phyloP scores from a whole-genome alignment of 2,329 filamentous ascomycete genomes.

The Xylaria sp. region DNA sequence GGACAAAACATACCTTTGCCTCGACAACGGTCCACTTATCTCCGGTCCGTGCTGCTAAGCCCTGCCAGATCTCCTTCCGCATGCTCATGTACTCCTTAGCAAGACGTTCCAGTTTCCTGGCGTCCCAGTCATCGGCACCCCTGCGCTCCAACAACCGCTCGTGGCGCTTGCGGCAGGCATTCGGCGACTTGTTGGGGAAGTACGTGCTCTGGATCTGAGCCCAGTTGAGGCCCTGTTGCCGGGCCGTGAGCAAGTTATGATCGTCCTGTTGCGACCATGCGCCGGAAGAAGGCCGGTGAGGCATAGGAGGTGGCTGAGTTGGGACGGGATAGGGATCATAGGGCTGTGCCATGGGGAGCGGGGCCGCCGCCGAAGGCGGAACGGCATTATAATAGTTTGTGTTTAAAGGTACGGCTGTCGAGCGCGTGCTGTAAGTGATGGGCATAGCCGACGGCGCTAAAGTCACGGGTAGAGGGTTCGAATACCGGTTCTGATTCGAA shows the following conservation, averaged over 20 bases:
- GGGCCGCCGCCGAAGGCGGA: conserved; percentile 49
- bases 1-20: conserved; percentile 62
- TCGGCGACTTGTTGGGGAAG: conserved; percentile 81
- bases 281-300: conserved; percentile 68
- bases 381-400: conserved; percentile 55
- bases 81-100: conserved; percentile 82
- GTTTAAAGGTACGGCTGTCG: conserved; percentile 53
- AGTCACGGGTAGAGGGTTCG: conserved; percentile 53
- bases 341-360: conserved; percentile 51
- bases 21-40: conserved; percentile 83
- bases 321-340: conserved; percentile 58
- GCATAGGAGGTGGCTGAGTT: conserved; percentile 51
- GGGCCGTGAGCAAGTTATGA: conserved; percentile 75
- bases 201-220: conserved; percentile 79
- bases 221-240: conserved; percentile 84
- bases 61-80: conserved; percentile 83
- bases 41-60: conserved; percentile 77
- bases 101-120: conserved; percentile 76
- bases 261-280: conserved; percentile 83
- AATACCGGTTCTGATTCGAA: conserved; percentile 52
- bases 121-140: conserved; percentile 82
- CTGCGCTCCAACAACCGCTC: conserved; percentile 83
- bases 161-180: conserved; percentile 90
- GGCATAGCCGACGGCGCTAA: conserved; percentile 56
- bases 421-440: conserved; percentile 56